phyloP scores from a whole-genome alignment of 441 rosid species.

The Eruca vesicaria region DNA sequence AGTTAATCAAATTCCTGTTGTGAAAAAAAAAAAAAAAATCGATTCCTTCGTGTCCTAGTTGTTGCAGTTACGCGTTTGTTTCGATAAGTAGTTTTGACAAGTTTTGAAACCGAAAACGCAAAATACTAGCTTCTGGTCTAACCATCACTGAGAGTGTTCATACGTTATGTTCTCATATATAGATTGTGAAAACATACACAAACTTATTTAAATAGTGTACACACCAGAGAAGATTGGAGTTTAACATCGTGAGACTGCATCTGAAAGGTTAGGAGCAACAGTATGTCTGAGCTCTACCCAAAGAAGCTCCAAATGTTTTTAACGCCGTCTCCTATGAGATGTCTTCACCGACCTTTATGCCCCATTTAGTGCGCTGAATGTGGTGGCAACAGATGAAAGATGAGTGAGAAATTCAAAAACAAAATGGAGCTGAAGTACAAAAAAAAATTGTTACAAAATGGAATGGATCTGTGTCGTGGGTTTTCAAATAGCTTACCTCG shows the following conservation, averaged over 20 bases:
- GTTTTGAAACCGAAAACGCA: not conserved
- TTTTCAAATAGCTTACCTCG: constrained; percentile 18
- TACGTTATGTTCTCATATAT: not conserved
- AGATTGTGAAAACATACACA: not conserved
- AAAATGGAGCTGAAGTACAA: not conserved
- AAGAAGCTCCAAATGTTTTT: not conserved
- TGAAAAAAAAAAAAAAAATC: too few species aligned
- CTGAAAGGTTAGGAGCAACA: constrained; percentile 1
- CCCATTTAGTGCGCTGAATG: not conserved
- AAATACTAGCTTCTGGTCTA: not conserved
- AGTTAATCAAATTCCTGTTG: too few species aligned
- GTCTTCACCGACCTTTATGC: not conserved
- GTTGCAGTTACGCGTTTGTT: not conserved
- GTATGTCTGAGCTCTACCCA: not conserved
- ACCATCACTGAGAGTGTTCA: not conserved
- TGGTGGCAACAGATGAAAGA: not conserved
- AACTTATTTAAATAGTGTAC: not conserved
- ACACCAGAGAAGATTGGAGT: not conserved
- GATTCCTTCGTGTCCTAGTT: not conserved
- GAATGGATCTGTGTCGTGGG: not conserved
- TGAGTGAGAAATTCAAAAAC: not conserved
- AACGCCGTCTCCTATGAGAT: not conserved
- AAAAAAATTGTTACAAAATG: not conserved
- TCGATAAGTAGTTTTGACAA: not conserved
- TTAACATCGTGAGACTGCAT: not conserved